phyloP scores from a whole-genome alignment of 1,139 yeast genomes.

The Meyerozyma sp. region DNA sequence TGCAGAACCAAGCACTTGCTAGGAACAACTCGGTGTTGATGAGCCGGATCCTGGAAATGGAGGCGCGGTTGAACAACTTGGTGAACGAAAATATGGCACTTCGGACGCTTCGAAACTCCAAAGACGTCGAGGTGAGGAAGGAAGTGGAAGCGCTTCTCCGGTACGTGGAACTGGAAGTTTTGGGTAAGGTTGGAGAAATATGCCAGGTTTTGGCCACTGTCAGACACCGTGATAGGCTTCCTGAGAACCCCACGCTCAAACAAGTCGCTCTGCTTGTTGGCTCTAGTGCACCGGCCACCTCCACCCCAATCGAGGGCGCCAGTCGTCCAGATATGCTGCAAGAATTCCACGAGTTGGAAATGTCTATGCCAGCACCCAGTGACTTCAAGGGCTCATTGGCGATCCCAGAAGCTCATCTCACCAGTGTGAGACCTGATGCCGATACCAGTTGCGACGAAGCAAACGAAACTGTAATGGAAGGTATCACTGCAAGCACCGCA shows the following conservation, averaged over 20 bases:
- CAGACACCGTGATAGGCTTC: background rate
- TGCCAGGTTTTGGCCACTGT: background rate
- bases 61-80: slow-evolving; percentile 17
- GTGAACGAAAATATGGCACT: background rate
- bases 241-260: background rate
- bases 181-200: background rate
- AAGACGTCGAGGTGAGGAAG: background rate
- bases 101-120: background rate
- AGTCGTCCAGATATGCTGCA: background rate
- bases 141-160: background rate
- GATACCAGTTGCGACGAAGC: background rate
- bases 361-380: background rate
- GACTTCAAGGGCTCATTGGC: slow-evolving; percentile 1
- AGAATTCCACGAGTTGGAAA: background rate
- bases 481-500: background rate
- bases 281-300: slow-evolving; percentile 11
- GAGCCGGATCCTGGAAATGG: slow-evolving; percentile 46
- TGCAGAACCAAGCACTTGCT: slow-evolving; percentile 52
- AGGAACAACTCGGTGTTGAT: slow-evolving; percentile 48
- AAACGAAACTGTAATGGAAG: background rate
- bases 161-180: background rate
- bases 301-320: slow-evolving; percentile 16
- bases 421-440: background rate
- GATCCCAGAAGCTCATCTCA: background rate
- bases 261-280: background rate